A percentile compares a stretch with the other conserved stretches of the same genome.
These are phyloP conservation scores for Ganoderma leucocontextum DNA, from an alignment of 1,284 basidiomycete genomes.

Conservation along the genomic window DNA sequence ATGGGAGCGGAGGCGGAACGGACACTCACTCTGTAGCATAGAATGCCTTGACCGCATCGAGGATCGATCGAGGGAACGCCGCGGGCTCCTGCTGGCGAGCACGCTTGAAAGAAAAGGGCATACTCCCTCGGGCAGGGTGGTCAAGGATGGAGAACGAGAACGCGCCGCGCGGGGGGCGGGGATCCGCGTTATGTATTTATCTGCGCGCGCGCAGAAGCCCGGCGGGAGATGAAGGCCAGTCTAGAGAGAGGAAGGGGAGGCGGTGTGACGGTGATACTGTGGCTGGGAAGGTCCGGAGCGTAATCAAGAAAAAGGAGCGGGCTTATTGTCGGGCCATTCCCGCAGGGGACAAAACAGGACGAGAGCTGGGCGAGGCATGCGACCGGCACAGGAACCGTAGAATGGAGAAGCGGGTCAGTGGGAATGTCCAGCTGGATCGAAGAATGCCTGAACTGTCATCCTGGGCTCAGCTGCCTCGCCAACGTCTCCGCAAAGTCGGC, in stretches of 20 bases:
- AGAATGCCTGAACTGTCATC: conserved; percentile 29
- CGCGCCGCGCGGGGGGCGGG: conserved; percentile 31
- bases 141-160: conserved; percentile 23
- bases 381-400: conserved; percentile 35
- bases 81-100: conserved; percentile 33
- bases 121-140: conserved; percentile 25
- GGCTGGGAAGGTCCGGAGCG: conserved; percentile 29
- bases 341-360: conserved; percentile 34
- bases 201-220: conserved; percentile 24
- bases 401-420: conserved; percentile 35
- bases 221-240: conserved; percentile 24
- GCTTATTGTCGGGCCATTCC: conserved; percentile 29
- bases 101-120: conserved; percentile 36
- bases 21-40: conserved; percentile 32
- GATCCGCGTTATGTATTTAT: conserved; percentile 32
- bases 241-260: conserved; percentile 29
- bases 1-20: neutral
- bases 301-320: conserved; percentile 32
- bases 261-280: conserved; percentile 28
- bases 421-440: conserved; percentile 29
- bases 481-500: conserved; percentile 13
- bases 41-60: conserved; percentile 34
- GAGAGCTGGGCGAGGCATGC: conserved; percentile 20
- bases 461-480: conserved; percentile 31
- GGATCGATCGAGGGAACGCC: conserved; percentile 33